phyloP scores from a whole-genome alignment of 192 early-diverging fungal species.

The Rhizoclosmatium sp. region DNA sequence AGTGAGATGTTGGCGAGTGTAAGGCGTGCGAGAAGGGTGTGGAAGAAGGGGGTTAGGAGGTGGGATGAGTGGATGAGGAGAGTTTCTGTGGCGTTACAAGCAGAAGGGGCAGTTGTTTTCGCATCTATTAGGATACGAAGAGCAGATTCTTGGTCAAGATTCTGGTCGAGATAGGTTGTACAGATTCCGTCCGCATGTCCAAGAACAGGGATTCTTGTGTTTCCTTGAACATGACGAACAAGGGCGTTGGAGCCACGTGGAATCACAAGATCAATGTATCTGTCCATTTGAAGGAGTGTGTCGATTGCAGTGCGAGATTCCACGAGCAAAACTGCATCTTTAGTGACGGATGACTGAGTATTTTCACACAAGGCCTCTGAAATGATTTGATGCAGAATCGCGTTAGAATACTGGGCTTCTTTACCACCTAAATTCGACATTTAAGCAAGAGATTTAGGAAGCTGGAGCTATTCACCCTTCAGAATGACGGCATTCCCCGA shows the following conservation, averaged over 20 bases:
- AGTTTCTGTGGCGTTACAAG: constrained; percentile 95
- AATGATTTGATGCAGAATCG: constrained; percentile 77
- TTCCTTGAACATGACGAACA: constrained; percentile 88
- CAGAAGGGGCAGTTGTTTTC: constrained; percentile 94
- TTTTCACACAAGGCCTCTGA: constrained; percentile 71
- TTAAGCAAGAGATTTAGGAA: constrained; percentile 48
- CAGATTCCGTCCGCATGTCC: constrained; percentile 99
- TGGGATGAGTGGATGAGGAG: constrained; percentile 77
- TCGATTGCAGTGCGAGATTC: constrained; percentile 89
- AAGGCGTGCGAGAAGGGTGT: constrained; percentile 39
- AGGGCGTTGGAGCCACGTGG: constrained; percentile 92
- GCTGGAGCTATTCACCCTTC: constrained; percentile 80
- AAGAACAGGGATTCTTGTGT: constrained; percentile 97
- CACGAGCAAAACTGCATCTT: constrained; percentile 84
- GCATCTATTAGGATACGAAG: constrained; percentile 86
- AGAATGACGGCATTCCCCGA: constrained; percentile 97
- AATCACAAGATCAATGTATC: constrained; percentile 95
- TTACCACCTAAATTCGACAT: constrained; percentile 81
- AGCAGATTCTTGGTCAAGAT: constrained; percentile 81
- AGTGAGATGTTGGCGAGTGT: constrained; percentile 11
- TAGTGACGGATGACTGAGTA: not conserved
- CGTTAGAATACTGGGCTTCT: constrained; percentile 85
- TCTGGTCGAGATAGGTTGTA: constrained; percentile 86
- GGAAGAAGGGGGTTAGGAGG: constrained; percentile 34
- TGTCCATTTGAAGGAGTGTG: constrained; percentile 83